Evolutionary conservation across 176 grass and related monocot species (phyloP).

Genomic region (Areca catechu): DNA sequence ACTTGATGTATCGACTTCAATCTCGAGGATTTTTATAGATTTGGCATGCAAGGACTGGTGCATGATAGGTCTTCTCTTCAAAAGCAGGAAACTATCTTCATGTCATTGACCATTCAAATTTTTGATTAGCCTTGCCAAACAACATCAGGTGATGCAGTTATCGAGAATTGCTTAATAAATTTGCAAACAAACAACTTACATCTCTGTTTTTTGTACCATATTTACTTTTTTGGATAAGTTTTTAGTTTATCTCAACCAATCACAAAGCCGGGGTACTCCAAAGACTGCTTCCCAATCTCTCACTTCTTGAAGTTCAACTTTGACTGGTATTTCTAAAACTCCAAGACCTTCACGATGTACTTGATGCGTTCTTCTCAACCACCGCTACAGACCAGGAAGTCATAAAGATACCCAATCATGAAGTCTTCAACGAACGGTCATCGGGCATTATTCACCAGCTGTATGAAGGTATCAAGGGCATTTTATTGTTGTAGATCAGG

Average conservation of each 20-base stretch:
- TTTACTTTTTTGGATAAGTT: slow-evolving; percentile 5
- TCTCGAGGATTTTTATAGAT: background rate
- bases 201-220: background rate
- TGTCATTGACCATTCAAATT: background rate
- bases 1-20: background rate
- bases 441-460: too few species aligned
- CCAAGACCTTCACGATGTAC: background rate
- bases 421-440: too few species aligned
- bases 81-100: background rate
- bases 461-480: too few species aligned
- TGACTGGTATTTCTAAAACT: background rate
- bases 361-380: background rate
- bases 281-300: background rate
- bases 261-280: background rate
- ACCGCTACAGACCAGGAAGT: too few species aligned
- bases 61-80: slow-evolving; percentile 2
- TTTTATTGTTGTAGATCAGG: background rate
- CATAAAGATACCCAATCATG: too few species aligned
- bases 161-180: too few species aligned
- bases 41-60: background rate
- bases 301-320: background rate
- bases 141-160: too few species aligned
- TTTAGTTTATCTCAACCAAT: slow-evolving; percentile 1
- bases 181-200: too few species aligned
- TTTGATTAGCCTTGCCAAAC: background rate